Conservation (phyloP, 1,139 yeast species). For the Protomyces inundatus region DNA sequence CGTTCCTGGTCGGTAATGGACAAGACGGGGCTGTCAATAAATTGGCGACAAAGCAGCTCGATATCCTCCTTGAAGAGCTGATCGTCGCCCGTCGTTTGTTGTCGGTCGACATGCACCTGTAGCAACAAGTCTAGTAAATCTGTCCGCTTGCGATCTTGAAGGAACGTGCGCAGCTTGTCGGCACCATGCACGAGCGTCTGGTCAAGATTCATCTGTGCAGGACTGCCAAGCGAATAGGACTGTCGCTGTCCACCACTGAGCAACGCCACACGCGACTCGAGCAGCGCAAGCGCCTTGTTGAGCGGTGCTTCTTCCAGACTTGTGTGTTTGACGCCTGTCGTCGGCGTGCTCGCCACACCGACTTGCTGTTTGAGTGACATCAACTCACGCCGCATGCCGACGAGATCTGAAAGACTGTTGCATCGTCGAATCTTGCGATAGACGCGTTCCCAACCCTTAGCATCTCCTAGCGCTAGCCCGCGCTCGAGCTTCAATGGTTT, state of each 20-base stretch:
- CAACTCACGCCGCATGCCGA: constrained; percentile 11
- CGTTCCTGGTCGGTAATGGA: constrained; percentile 9
- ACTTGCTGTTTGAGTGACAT: background rate
- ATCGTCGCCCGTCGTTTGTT: background rate
- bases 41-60: background rate
- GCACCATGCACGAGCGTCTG: background rate
- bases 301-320: constrained; percentile 1
- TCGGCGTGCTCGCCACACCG: background rate
- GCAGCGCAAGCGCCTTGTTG: constrained; percentile 6
- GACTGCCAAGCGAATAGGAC: background rate
- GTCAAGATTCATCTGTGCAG: background rate
- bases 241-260: constrained; percentile 1
- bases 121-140: constrained; percentile 13
- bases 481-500: constrained; percentile 47
- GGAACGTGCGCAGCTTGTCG: background rate
- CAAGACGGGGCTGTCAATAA: constrained; percentile 1
- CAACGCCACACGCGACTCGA: constrained; percentile 1
- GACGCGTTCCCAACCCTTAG: constrained; percentile 13
- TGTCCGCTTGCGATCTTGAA: background rate
- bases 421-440: constrained; percentile 15
- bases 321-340: background rate
- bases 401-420: constrained; percentile 7
- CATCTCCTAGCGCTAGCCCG: constrained; percentile 44
- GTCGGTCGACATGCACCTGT: background rate
- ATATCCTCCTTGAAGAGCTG: constrained; percentile 1